Conservation (phyloP, 2,329 filamentous ascomycete genomes). For the Arachnopeziza araneosa region DNA sequence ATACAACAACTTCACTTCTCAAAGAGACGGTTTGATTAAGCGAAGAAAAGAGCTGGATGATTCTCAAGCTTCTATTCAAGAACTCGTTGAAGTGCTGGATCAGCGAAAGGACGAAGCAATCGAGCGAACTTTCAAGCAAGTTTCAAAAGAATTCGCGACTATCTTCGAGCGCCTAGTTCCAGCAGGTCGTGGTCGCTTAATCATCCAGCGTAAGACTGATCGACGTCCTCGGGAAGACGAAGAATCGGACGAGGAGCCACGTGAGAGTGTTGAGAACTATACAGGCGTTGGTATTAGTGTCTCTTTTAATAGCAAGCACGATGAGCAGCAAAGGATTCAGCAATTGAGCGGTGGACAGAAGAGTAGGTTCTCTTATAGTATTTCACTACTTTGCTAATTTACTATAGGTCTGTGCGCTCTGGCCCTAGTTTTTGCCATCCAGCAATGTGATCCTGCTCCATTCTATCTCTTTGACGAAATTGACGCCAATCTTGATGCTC, state of each 20-base stretch:
- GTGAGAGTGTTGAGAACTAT: conserved; percentile 84
- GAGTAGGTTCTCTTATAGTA: conserved; percentile 53
- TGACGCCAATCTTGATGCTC: conserved; percentile 94
- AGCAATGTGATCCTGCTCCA: conserved; percentile 92
- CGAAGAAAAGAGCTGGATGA: conserved; percentile 82
- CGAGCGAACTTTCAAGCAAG: conserved; percentile 96
- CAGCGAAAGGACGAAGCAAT: conserved; percentile 97
- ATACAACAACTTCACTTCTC: conserved; percentile 93
- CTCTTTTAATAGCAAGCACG: conserved; percentile 97
- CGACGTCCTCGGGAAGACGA: conserved; percentile 58
- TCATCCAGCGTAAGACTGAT: conserved; percentile 89
- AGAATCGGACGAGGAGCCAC: conserved; percentile 62
- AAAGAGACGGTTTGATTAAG: conserved; percentile 80
- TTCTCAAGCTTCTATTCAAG: conserved; percentile 81
- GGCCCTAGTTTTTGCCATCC: conserved; percentile 98
- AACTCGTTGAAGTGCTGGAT: conserved; percentile 87
- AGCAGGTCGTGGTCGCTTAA: conserved; percentile 81
- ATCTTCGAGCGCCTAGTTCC: conserved; percentile 96
- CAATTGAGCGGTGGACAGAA: conserved; percentile 97
- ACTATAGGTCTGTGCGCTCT: conserved; percentile 78
- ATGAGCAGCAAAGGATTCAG: conserved; percentile 96
- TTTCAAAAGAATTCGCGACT: conserved; percentile 84
- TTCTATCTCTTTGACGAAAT: conserved; percentile 99
- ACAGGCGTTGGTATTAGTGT: conserved; percentile 94
- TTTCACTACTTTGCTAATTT: conserved; percentile 15